Percentiles rank a stretch among this genome's conserved stretches.
These are phyloP conservation scores for Phytophthora syringae DNA, from an alignment of 352 stramenopile genomes.

Conservation along the genomic window DNA sequence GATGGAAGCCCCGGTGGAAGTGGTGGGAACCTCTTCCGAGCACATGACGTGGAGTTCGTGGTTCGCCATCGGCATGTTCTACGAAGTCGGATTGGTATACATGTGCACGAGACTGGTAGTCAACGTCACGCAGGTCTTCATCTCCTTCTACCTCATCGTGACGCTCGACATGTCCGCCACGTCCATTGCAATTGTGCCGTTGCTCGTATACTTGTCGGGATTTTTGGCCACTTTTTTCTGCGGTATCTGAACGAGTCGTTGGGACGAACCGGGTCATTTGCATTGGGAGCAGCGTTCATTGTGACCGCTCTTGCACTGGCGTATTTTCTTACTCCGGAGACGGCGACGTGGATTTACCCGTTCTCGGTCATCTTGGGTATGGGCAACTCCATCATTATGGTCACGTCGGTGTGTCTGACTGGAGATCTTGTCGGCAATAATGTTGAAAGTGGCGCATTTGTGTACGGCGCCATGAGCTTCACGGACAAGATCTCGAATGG, in stretches of 20 bases:
- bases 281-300: slow-evolving; percentile 60
- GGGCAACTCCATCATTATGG: slow-evolving; percentile 90
- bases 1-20: slow-evolving; percentile 45
- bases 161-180: slow-evolving; percentile 87
- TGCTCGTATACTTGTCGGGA: slow-evolving; percentile 85
- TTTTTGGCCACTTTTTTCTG: slow-evolving; percentile 85
- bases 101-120: slow-evolving; percentile 89
- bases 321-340: slow-evolving; percentile 67
- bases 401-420: slow-evolving; percentile 84
- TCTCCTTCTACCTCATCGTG: slow-evolving; percentile 88
- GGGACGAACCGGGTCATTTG: slow-evolving; percentile 75
- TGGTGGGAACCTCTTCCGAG: slow-evolving; percentile 20
- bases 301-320: slow-evolving; percentile 55
- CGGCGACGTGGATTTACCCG: slow-evolving; percentile 72
- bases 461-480: slow-evolving; percentile 90
- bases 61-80: slow-evolving; percentile 86
- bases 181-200: slow-evolving; percentile 83
- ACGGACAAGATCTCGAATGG: slow-evolving; percentile 90
- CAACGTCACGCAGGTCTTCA: slow-evolving; percentile 89
- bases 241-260: slow-evolving; percentile 78
- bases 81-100: slow-evolving; percentile 87
- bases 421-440: slow-evolving; percentile 85
- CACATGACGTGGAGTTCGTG: slow-evolving; percentile 81
- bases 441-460: slow-evolving; percentile 84
- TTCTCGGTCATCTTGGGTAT: slow-evolving; percentile 79